Base-by-base conservation (phyloP, 345 rosid species). In the Eutrema yunnanense region DNA sequence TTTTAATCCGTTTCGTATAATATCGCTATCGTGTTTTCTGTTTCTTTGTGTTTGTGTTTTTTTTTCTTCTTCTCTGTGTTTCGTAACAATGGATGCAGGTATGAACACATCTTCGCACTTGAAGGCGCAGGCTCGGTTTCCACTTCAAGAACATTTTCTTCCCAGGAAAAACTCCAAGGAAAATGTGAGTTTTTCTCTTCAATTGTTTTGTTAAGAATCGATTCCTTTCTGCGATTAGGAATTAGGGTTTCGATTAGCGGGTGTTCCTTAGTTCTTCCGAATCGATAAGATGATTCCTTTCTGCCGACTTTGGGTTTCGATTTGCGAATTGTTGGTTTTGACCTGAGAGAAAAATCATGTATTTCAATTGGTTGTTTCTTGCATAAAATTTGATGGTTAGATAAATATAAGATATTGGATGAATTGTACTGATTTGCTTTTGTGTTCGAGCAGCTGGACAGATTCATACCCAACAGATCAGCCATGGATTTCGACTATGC, bases 401-500 rank as follows among this genome's bases (percentile, higher is more conserved):
- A 41, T 41, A 4, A 6, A 32, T 37, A 2, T 6, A 26, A 60
- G 11, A 16, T 47, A 47, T 27, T 16, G 43, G 11, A 16, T 61
- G 46, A 43, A 11, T 32, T 38, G 40, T 61, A 34, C 16, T 70
- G 61, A 76, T 26, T 51, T 77, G 46, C 0, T 38, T 69, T 13
- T 38, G 26, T 43, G 6, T 5, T 52, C 8, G 6, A 36, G 0
- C 84, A 86, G 93, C 66, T 85, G 79, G 97, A 90, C 65, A 82
- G 95, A 4, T 90, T 88, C 58, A 90, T 90, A 13, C 92, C 97
- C 0, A 90, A 88, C 56, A 66, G 95, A 38, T 82, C 95, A 11
- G 97, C 95, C 1, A 90, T 88, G 85, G 87, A 90, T 67, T 75
- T 84, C 34, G 95, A 88, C 33, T 90, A 81, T 50, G 92, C 94